Conservation (phyloP, 352 stramenopile genomes). For the Globisporangium takayamanum region DNA sequence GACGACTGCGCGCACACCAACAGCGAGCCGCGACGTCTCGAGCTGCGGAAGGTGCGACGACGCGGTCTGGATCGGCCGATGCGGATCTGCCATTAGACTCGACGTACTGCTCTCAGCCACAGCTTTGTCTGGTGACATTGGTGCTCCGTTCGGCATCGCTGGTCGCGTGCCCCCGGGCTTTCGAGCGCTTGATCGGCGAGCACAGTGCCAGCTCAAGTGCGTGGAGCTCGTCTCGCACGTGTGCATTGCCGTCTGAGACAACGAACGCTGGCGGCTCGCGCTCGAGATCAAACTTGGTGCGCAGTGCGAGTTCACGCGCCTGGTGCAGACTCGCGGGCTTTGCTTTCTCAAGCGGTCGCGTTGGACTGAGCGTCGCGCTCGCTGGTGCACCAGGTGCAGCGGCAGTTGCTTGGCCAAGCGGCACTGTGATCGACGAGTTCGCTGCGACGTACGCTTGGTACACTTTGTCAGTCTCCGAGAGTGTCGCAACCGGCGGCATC, state of each 20-base stretch:
- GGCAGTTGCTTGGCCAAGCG: neutral
- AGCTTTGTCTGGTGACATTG: no score
- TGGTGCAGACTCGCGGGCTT: constrained; percentile 2
- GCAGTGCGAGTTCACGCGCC: constrained; percentile 1
- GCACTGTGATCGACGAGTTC: constrained; percentile 27
- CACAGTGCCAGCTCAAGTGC: constrained; percentile 19
- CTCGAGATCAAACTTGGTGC: constrained; percentile 45
- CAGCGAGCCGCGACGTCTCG: constrained; percentile 41
- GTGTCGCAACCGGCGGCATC: constrained; percentile 10
- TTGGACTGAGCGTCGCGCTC: constrained; percentile 4
- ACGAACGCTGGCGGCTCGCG: constrained; percentile 24
- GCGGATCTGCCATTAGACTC: neutral
- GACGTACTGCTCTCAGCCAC: neutral
- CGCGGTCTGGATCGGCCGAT: constrained; percentile 24
- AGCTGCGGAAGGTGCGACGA: constrained; percentile 41
- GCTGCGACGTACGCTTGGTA: constrained; percentile 35
- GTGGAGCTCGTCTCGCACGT: constrained; percentile 20
- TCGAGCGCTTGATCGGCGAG: constrained; percentile 28
- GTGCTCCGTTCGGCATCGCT: no score
- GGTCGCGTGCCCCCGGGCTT: constrained; percentile 2
- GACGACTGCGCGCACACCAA: constrained; percentile 48
- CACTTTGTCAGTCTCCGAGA: constrained; percentile 17
- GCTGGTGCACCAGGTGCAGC: no score
- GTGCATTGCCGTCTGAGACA: constrained; percentile 29
- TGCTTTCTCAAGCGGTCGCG: constrained; percentile 12